Evolutionary conservation across 371 early-diverging fungal species (phyloP), one percentile per base, ranked within the genome.

Genomic region (Choanephora cucurbitarum): DNA sequence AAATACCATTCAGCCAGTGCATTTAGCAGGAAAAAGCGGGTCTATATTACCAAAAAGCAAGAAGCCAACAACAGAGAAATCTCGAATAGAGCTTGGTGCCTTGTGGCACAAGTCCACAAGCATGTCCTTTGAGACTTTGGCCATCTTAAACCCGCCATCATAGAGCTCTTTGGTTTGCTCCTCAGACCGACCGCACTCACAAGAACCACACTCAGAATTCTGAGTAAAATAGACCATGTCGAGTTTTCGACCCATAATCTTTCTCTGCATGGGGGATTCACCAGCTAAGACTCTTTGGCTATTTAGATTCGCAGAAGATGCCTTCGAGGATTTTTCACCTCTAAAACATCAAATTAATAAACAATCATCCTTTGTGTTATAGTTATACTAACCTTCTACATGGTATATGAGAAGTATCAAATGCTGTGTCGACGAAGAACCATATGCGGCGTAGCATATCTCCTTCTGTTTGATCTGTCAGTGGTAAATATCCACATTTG

Each of bases 71-170:
- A 63, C 54, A 13, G 55, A 40, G 28, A 63, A 45, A 41, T 58
- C 46, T 49, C 55, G 58, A 22, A 63, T 7, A 7, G 49, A 8
- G 54, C 39, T 50, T 2, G 65, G 49, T 7, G 52, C 34, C 44
- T 50, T 52, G 3, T 52, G 31, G 52, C 51, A 56, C 42, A 59
- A 56, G 21, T 9, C 23, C 14, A 22, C 55, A 6, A 52, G 1
- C 59, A 64, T 64, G 19, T 56, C 52, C 44, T 59, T 64, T 19
- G 55, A 64, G 3, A 59, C 52, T 48, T 64, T 64, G 18, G 56
- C 42, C 44, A 52, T 57, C 44, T 57, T 62, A 49, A 23, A 55
- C 14, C 49, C 34, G 39, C 55, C 51, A 39, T 58, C 33, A 55
- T 14, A 14, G 13, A 58, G 46, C 55, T 55, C 51, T 28, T 64